Conservation (phyloP, 2,329 filamentous ascomycete species). For the Trichoderma breve region DNA sequence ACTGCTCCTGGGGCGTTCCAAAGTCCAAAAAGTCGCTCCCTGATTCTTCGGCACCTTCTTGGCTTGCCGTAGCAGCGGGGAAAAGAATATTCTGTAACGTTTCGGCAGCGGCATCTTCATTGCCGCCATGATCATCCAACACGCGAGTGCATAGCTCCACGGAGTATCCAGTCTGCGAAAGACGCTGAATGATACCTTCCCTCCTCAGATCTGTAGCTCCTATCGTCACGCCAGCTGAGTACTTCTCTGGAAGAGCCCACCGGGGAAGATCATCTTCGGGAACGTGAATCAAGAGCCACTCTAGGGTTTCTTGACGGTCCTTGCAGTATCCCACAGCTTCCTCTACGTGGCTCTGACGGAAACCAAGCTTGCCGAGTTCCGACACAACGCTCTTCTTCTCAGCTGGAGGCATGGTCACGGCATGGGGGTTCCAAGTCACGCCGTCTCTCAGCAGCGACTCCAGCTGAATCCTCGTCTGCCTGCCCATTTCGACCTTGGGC, state of each 20-base stretch:
- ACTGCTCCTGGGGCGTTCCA: conserved; percentile 60
- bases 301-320: conserved; percentile 85
- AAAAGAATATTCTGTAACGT: conserved; percentile 62
- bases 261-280: conserved; percentile 93
- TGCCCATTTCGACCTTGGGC: conserved; percentile 91
- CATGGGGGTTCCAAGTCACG: conserved; percentile 84
- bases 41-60: conserved; percentile 26
- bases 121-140: conserved; percentile 65
- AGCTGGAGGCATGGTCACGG: conserved; percentile 58
- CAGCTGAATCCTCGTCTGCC: conserved; percentile 71
- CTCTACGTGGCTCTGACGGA: conserved; percentile 83
- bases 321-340: conserved; percentile 87
- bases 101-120: conserved; percentile 77
- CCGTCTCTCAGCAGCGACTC: conserved; percentile 76
- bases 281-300: conserved; percentile 95
- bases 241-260: conserved; percentile 89
- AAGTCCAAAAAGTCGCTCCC: conserved; percentile 45
- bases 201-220: conserved; percentile 76
- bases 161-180: conserved; percentile 82
- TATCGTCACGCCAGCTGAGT: conserved; percentile 85
- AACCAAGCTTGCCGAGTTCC: conserved; percentile 76
- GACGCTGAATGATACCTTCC: conserved; percentile 77
- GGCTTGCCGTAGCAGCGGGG: conserved; percentile 18
- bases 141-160: conserved; percentile 77
- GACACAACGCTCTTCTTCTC: conserved; percentile 63